These are phyloP conservation scores for Funneliformis mosseae DNA, from an alignment of 192 early-diverging fungal species.

Conservation along the genomic window DNA sequence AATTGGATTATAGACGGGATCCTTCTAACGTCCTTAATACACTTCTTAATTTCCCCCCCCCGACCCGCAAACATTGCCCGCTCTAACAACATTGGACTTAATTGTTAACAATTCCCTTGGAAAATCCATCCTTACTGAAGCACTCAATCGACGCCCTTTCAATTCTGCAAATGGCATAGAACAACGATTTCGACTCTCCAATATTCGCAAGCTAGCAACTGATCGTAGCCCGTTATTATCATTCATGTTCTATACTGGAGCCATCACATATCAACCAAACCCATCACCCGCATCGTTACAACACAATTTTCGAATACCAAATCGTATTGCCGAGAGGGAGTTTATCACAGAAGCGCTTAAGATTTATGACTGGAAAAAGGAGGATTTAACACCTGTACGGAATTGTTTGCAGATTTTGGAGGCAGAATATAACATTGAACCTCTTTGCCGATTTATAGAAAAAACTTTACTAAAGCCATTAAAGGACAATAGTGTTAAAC, in stretches of 20 bases:
- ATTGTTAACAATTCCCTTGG: constrained; percentile 23
- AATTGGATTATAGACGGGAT: not conserved
- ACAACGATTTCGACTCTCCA: constrained; percentile 7
- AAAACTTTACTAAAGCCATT: not conserved
- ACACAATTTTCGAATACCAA: not conserved
- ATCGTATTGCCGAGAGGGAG: not conserved
- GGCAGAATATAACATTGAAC: not conserved
- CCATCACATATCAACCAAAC: constrained; percentile 11
- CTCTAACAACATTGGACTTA: constrained; percentile 17
- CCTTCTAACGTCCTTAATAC: not conserved
- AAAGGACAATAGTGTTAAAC: not conserved
- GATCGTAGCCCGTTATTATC: constrained; percentile 8
- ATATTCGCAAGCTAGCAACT: constrained; percentile 21
- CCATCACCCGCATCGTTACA: not conserved
- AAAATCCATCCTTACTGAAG: constrained; percentile 15
- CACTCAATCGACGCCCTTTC: not conserved
- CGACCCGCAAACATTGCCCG: constrained; percentile 22
- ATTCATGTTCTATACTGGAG: constrained; percentile 25
- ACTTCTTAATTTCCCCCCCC: not conserved
- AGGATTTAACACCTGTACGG: not conserved
- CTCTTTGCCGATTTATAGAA: not conserved
- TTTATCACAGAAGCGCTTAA: not conserved
- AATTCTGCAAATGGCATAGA: constrained; percentile 1
- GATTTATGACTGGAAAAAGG: not conserved
- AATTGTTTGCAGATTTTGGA: not conserved